Evolutionary conservation across 306 rosid species (phyloP).

Genomic region (Begonia peltatifolia): DNA sequence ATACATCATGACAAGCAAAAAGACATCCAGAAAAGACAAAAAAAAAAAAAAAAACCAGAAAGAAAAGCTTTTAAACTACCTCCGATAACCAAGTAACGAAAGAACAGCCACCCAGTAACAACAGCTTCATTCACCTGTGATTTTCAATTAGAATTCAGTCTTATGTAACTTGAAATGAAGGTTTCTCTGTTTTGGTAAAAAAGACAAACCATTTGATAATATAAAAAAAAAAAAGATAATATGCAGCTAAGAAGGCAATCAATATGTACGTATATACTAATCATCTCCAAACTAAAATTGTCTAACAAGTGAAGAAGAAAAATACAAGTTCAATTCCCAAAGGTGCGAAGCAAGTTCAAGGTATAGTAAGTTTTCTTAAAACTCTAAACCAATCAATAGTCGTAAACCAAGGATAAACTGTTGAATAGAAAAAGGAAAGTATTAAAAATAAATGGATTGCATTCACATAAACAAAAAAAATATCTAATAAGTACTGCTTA

Average conservation of each 20-base stretch:
- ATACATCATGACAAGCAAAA: background rate
- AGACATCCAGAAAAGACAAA: background rate
- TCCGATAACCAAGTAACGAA: slow-evolving; percentile 97
- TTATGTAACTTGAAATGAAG: too few relatives aligned
- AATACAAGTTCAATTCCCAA: too few relatives aligned
- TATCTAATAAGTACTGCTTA: background rate
- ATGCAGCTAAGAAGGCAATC: too few relatives aligned
- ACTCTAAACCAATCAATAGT: background rate
- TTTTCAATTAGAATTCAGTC: slow-evolving; percentile 2
- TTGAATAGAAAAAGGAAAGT: too few relatives aligned
- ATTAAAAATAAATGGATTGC: background rate
- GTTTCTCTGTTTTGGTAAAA: too few relatives aligned
- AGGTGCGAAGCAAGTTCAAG: too few relatives aligned
- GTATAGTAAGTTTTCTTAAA: background rate
- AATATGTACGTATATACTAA: too few relatives aligned
- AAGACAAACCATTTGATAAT: too few relatives aligned
- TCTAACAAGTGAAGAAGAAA: too few relatives aligned
- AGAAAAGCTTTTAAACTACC: slow-evolving; percentile 27
- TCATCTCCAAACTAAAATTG: too few relatives aligned
- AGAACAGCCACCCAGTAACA: slow-evolving; percentile 94
- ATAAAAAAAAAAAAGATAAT: too few relatives aligned
- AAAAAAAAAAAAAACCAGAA: background rate
- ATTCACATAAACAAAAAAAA: slow-evolving; percentile 4
- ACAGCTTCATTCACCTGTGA: slow-evolving; percentile 91
- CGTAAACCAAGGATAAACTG: background rate